Percentiles rank a stretch among this genome's conserved stretches.
Evolutionary conservation across 306 rosid species (phyloP).

Genomic region (Malus fusca): DNA sequence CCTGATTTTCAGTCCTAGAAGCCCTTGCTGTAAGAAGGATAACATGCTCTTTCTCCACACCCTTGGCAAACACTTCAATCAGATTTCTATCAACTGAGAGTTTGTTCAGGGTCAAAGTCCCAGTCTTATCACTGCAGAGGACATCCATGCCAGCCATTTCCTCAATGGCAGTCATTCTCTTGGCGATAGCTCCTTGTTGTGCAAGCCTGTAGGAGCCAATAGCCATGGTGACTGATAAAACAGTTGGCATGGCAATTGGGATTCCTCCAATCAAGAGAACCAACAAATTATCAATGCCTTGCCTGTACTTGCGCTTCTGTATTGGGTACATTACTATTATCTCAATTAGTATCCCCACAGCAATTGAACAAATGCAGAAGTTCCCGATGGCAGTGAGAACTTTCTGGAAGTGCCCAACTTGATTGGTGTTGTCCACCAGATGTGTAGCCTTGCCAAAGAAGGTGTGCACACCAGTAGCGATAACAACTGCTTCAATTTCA

Average conservation of each 20-base stretch:
- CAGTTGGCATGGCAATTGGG: conserved; percentile 99
- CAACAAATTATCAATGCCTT: conserved; percentile 88
- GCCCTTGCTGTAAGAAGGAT: conserved; percentile 98
- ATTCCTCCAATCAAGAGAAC: conserved; percentile 98
- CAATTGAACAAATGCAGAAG: conserved; percentile 93
- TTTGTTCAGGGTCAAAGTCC: conserved; percentile 85
- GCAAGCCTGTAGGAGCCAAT: conserved; percentile 98
- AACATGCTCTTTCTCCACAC: conserved; percentile 76
- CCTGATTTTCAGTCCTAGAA: conserved; percentile 95
- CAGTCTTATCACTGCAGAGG: conserved; percentile 97
- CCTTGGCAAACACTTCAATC: conserved; percentile 84
- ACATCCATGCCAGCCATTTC: conserved; percentile 99
- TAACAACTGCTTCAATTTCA: conserved; percentile 94
- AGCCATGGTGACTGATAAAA: conserved; percentile 98
- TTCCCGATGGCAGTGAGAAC: conserved; percentile 97
- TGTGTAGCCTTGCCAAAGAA: conserved; percentile 98
- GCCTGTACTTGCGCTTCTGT: conserved; percentile 77
- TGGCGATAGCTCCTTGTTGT: conserved; percentile 95
- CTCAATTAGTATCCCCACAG: conserved; percentile 68
- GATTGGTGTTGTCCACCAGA: conserved; percentile 92
- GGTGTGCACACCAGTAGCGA: conserved; percentile 98
- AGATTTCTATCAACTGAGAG: conserved; percentile 68
- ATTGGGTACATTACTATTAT: conserved; percentile 90
- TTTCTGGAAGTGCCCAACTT: conserved; percentile 98
- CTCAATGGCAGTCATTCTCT: conserved; percentile 96